Evolutionary conservation across 2,329 filamentous ascomycete genomes (phyloP), one percentile per base, ranked within the genome.

Genomic region (Aspergillus caelatus): DNA sequence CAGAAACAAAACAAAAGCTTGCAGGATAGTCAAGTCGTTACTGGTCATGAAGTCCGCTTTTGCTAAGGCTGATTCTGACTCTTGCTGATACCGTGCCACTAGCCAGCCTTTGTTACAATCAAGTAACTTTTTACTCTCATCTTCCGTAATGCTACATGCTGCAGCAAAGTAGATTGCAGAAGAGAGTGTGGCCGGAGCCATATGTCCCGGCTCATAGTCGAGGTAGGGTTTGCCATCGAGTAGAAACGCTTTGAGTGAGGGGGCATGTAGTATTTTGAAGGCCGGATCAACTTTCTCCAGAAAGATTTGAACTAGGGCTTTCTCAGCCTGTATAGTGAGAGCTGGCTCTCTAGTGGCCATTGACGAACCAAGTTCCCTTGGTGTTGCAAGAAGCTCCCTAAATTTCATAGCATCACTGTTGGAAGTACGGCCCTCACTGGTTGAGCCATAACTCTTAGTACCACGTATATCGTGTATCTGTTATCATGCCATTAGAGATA

Each of bases 1-100:
- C 53, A 76, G 61, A 28, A 71, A 75, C 4, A 77, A 60, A 9
- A 77, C 67, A 60, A 71, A 77, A 6, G 74, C 74, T 46, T 76
- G 74, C 28, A 77, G 58, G 23, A 75, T 69, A 23, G 73, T 74
- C 26, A 77, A 56, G 41, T 77, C 74, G 43, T 73, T 72, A 2
- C 73, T 75, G 6, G 66, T 72, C n/a, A 75, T 63, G 53, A 74
- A 74, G 45, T 76, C 74, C 1, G 67, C 68, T 26, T 58, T 68
- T 36, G 67, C 63, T 12, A 77, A 57, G 0, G 72, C 70, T 26
- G 61, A 53, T 58, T 76, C 72, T 4, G 70, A 68, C 50, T 71
- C 67, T 23, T 59, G 68, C 11, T 70, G 70, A 28, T 73, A 71
- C 9, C 65, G 65, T 14, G 68, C 64, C 30, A 74, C 59, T 3